Evolutionary conservation across 805 yeast genomes (phyloP).

Genomic region (Nakazawaea ambrosiae): DNA sequence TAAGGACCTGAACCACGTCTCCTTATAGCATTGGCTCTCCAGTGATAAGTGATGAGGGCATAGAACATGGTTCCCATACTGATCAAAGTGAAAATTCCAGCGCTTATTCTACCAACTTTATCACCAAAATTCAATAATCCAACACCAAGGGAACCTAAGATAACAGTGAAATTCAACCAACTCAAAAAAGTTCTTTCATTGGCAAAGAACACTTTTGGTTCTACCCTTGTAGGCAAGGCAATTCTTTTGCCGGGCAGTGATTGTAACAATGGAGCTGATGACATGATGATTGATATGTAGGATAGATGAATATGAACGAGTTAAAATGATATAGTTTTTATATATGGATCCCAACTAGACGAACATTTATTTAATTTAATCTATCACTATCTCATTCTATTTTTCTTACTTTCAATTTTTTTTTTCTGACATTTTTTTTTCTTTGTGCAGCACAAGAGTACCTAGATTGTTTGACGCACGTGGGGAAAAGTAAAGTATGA

Average conservation of each 20-base stretch:
- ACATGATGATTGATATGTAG: slow-evolving; percentile 47
- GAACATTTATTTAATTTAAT: not conserved
- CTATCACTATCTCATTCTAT: not conserved
- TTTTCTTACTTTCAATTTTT: no score
- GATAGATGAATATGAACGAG: no score
- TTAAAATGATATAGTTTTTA: no score
- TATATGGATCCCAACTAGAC: no score
- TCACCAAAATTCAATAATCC: slow-evolving; percentile 97
- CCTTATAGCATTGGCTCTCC: slow-evolving; percentile 99
- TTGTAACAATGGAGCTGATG: slow-evolving; percentile 67
- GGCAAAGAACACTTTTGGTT: slow-evolving; percentile 98
- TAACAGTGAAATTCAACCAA: slow-evolving; percentile 98
- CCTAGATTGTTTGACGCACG: no score
- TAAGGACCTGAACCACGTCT: slow-evolving; percentile 98
- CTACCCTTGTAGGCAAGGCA: slow-evolving; percentile 96
- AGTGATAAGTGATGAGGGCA: slow-evolving; percentile 92
- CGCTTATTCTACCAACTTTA: slow-evolving; percentile 83
- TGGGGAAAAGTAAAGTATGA: no score
- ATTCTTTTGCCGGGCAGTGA: slow-evolving; percentile 84
- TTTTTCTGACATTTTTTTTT: no score
- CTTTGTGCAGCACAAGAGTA: no score
- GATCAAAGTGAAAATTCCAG: slow-evolving; percentile 88
- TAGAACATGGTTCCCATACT: slow-evolving; percentile 98
- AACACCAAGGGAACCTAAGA: slow-evolving; percentile 92
- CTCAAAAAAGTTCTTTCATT: slow-evolving; percentile 97